Evolutionary conservation across 371 early-diverging fungal genomes (phyloP).

Genomic region (Catenaria anguillulae): DNA sequence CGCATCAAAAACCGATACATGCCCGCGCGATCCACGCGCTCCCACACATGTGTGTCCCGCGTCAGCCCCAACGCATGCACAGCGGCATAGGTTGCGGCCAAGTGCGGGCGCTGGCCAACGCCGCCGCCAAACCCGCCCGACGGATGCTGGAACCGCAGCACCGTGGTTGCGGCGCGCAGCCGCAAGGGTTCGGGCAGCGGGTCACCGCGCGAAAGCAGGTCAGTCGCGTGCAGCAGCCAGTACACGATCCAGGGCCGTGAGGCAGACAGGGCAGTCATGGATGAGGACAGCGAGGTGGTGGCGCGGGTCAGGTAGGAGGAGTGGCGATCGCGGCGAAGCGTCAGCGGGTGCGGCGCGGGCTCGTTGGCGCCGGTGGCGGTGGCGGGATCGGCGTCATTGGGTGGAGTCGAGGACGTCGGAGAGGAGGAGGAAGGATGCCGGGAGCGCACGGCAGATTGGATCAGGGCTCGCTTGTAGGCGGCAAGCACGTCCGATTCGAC

Average conservation of each 20-base stretch:
- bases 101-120: constrained; percentile 57
- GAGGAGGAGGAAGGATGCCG: too few relatives aligned
- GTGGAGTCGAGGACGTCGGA: too few relatives aligned
- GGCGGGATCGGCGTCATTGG: background rate
- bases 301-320: constrained; percentile 35
- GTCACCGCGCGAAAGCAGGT: constrained; percentile 39
- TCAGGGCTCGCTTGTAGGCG: too few relatives aligned
- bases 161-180: constrained; percentile 40
- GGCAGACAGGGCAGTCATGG: constrained; percentile 63
- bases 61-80: constrained; percentile 54
- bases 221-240: constrained; percentile 76
- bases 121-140: constrained; percentile 80
- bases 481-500: constrained; percentile 25
- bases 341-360: constrained; percentile 35
- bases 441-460: too few relatives aligned
- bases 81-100: constrained; percentile 77
- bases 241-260: constrained; percentile 81
- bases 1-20: constrained; percentile 56
- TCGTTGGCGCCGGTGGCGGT: background rate
- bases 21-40: constrained; percentile 39
- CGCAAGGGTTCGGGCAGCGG: constrained; percentile 10
- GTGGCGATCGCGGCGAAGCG: constrained; percentile 34
- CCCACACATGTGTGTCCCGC: constrained; percentile 54
- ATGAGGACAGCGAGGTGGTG: constrained; percentile 32
- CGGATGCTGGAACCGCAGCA: constrained; percentile 47